Evolutionary conservation across 2,329 filamentous ascomycete genomes (phyloP).

Genomic region (Ilyonectria mors-panacis): DNA sequence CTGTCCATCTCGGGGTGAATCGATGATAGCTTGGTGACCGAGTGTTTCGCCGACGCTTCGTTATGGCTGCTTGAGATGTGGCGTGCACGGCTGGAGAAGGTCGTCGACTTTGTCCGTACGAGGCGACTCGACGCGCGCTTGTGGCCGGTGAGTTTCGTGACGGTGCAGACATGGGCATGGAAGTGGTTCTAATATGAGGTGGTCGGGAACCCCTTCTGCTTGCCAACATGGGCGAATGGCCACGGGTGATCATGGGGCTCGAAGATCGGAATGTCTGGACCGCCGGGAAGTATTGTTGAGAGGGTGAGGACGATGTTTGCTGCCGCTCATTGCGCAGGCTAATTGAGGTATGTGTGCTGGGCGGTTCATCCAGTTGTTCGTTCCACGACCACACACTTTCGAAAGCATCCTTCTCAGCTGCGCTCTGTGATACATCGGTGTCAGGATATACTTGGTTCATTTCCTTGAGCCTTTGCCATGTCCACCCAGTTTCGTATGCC

Average conservation of each 20-base stretch:
- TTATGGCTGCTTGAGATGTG: conserved; percentile 50
- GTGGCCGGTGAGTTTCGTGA: conserved; percentile 57
- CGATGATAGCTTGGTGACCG: conserved; percentile 70
- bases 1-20: conserved; percentile 71
- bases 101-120: conserved; percentile 56
- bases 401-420: conserved; percentile 62
- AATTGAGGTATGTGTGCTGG: conserved; percentile 61
- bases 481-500: conserved; percentile 72
- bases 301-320: conserved; percentile 60
- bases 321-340: conserved; percentile 60
- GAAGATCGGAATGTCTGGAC: conserved; percentile 47
- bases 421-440: conserved; percentile 44
- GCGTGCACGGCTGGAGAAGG: conserved; percentile 50
- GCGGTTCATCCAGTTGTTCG: conserved; percentile 72
- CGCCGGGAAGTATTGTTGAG: conserved; percentile 51
- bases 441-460: conserved; percentile 71
- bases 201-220: conserved; percentile 62
- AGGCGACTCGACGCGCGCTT: conserved; percentile 62
- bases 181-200: conserved; percentile 66
- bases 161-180: conserved; percentile 62
- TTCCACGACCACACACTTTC: conserved; percentile 77
- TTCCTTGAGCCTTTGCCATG: conserved; percentile 78
- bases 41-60: conserved; percentile 69
- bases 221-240: conserved; percentile 57
- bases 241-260: conserved; percentile 54